Evolutionary conservation across 176 grass and related monocot genomes (phyloP).

Genomic region (Paspalum vaginatum): DNA sequence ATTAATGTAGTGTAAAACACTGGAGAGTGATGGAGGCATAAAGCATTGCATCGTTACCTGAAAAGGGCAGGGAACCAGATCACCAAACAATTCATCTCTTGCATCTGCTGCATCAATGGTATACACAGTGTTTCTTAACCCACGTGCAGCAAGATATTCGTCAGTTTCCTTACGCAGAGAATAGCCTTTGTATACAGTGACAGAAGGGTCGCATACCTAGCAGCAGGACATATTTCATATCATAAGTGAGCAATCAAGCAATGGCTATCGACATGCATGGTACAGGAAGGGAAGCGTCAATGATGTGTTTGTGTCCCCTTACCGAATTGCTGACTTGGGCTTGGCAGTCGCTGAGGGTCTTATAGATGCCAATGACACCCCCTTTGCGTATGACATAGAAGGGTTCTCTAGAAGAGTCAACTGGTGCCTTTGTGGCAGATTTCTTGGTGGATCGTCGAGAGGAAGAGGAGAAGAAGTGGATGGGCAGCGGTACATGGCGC

Average conservation of each 20-base stretch:
- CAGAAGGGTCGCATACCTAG: constrained; percentile 62
- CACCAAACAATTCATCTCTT: constrained; percentile 71
- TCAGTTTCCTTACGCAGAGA: constrained; percentile 73
- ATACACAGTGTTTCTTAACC: constrained; percentile 67
- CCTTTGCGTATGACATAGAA: constrained; percentile 86
- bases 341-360: constrained; percentile 70
- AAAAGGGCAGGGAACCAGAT: constrained; percentile 72
- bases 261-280: background rate
- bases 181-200: constrained; percentile 74
- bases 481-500: background rate
- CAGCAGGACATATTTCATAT: background rate
- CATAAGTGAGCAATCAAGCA: background rate
- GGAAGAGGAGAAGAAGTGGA: constrained; percentile 37
- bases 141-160: constrained; percentile 55
- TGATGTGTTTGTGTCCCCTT: background rate
- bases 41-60: constrained; percentile 42
- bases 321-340: constrained; percentile 78
- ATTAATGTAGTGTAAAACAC: constrained; percentile 3
- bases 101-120: constrained; percentile 58
- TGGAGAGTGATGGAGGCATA: background rate
- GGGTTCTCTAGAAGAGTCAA: constrained; percentile 43
- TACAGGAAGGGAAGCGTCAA: background rate
- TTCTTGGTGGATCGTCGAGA: constrained; percentile 30
- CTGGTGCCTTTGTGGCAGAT: constrained; percentile 8
- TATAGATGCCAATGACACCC: constrained; percentile 59